A percentile compares a stretch with the other conserved stretches of the same genome.
Conservation (phyloP, 352 stramenopile species). For the Globisporangium yorkense region DNA sequence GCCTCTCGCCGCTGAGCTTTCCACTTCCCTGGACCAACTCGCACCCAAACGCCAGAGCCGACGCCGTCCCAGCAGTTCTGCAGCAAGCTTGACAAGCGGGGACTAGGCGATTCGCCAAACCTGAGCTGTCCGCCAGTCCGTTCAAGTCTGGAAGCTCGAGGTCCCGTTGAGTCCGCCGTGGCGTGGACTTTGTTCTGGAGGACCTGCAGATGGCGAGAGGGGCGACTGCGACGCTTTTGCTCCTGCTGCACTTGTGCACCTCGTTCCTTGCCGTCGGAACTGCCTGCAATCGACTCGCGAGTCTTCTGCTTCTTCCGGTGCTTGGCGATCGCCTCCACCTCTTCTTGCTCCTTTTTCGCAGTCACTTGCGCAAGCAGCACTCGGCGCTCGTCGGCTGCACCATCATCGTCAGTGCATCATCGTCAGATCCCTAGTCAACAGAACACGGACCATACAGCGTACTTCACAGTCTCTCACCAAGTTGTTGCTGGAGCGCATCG, state of each 20-base stretch:
- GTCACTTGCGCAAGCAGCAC: constrained; percentile 24
- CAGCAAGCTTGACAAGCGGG: neutral
- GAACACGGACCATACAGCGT: neutral
- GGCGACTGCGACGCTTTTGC: neutral
- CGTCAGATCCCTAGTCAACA: neutral
- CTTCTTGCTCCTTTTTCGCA: constrained; percentile 26
- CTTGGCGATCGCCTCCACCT: constrained; percentile 26
- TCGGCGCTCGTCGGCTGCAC: constrained; percentile 30
- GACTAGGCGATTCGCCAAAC: neutral
- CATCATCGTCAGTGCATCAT: neutral
- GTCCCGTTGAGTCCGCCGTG: neutral
- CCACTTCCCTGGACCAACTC: constrained; percentile 19
- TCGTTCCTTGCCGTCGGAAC: neutral
- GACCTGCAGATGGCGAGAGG: neutral
- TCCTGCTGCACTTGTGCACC: neutral
- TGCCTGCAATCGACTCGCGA: neutral
- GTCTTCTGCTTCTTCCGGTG: constrained; percentile 16
- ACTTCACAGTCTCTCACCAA: constrained; percentile 20
- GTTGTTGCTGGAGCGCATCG: constrained; percentile 30
- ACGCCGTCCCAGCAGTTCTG: constrained; percentile 3
- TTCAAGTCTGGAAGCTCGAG: neutral
- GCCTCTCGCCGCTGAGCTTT: constrained; percentile 6
- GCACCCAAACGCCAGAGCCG: constrained; percentile 17
- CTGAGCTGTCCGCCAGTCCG: neutral
- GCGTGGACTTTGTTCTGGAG: neutral